These are phyloP conservation scores for Xylariales sp. DNA, from an alignment of 2,329 filamentous ascomycete genomes.

Conservation along the genomic window DNA sequence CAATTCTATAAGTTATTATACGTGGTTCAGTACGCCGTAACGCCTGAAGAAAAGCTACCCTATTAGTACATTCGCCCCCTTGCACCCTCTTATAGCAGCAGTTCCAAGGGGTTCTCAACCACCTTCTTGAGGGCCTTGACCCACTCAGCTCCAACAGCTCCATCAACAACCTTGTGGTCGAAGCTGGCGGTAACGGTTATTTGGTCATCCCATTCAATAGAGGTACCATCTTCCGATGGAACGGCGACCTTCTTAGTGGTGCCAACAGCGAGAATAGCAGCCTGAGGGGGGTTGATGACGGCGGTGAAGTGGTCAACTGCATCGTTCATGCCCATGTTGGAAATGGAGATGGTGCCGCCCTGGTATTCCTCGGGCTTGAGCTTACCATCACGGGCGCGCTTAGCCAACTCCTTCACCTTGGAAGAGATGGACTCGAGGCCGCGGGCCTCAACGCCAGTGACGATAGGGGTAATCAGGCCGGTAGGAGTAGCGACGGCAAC, in stretches of 20 bases:
- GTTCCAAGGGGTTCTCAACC: constrained; percentile 92
- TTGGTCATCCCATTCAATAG: constrained; percentile 92
- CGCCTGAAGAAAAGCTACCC: constrained; percentile 7
- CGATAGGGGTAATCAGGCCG: constrained; percentile 96
- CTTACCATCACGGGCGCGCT: constrained; percentile 94
- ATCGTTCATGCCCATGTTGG: constrained; percentile 99
- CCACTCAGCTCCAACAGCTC: constrained; percentile 94
- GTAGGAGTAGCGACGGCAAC: constrained; percentile 91
- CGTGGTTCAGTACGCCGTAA: constrained; percentile 7
- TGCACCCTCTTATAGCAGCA: constrained; percentile 66
- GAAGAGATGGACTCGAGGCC: constrained; percentile 85
- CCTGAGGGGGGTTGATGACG: constrained; percentile 98
- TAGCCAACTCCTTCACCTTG: constrained; percentile 93
- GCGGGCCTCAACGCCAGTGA: constrained; percentile 80
- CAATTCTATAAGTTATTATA: constrained; percentile 8
- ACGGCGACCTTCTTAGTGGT: constrained; percentile 94
- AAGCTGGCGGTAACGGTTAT: constrained; percentile 94
- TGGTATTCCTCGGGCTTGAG: constrained; percentile 99
- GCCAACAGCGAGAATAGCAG: constrained; percentile 90
- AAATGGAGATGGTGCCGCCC: constrained; percentile 97
- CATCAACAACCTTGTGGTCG: constrained; percentile 98
- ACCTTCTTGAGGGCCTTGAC: constrained; percentile 96
- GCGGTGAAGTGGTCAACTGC: constrained; percentile 96
- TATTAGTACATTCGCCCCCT: constrained; percentile 5
- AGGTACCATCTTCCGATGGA: constrained; percentile 75